Conservation (phyloP, 805 yeast genomes). For the Schizosaccharomyces osmophilus region DNA sequence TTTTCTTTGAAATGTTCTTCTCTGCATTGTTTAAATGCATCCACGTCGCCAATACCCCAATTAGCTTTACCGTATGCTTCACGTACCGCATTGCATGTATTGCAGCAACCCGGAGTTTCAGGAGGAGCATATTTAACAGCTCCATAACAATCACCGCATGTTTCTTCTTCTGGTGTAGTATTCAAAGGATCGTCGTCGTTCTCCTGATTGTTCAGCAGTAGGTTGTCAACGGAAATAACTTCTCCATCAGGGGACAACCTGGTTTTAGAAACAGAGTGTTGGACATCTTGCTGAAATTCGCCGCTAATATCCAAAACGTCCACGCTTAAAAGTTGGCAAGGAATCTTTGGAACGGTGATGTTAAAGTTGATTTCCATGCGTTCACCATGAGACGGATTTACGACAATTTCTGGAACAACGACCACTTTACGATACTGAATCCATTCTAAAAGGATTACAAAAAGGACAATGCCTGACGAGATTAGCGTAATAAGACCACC, state of each 20-base stretch:
- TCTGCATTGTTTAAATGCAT: constrained; percentile 73
- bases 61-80: constrained; percentile 49
- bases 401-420: constrained; percentile 62
- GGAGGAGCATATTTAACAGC: constrained; percentile 19
- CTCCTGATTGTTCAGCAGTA: constrained; percentile 14
- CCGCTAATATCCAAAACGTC: constrained; percentile 82
- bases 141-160: constrained; percentile 82
- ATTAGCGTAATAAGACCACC: constrained; percentile 74
- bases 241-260: constrained; percentile 34
- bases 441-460: constrained; percentile 54
- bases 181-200: constrained; percentile 5
- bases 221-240: constrained; percentile 19
- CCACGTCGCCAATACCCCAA: constrained; percentile 85
- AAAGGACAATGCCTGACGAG: constrained; percentile 34
- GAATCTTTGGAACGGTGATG: constrained; percentile 57
- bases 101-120: constrained; percentile 49
- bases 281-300: constrained; percentile 51
- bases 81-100: constrained; percentile 59
- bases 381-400: constrained; percentile 41
- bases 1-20: constrained; percentile 56
- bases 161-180: constrained; percentile 10
- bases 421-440: constrained; percentile 41
- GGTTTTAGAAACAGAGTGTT: constrained; percentile 46
- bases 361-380: constrained; percentile 61
- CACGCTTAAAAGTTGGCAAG: constrained; percentile 59